Base-by-base conservation (phyloP, 148 eudicot species). In the Arctostaphylos glauca region DNA sequence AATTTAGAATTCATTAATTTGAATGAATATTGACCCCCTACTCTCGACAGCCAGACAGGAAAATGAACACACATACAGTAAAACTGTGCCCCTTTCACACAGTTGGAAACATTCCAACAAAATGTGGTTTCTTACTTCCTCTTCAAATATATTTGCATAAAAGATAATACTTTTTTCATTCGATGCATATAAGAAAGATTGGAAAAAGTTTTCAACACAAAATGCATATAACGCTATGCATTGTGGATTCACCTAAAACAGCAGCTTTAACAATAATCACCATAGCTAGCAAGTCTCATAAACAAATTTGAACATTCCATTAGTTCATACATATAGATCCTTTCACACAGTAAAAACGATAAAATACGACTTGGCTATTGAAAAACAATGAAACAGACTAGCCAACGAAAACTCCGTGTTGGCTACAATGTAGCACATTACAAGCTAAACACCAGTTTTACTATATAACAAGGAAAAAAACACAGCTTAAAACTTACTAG, bases 361-460 rank as follows among this genome's bases (percentile, higher is more conserved):
- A 15, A 41, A 46, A 71, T 7, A 49, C 75, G 6, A 71, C 75
- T 43, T 43, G 9, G 48, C 47, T 16, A 44, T 5, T 59, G 66
- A 72, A 49, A 74, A 48, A 54, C 5, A 41, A 12, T 21, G 13
- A 74, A 46, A 74, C 54, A 48, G 54, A 74, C 15, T 47, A 48
- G 54, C 31, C 38, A 48, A n/a, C 48, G 48, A 47, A 47, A 21
- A 74, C 48, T 1, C 54, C 23, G n/a, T 47, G 54, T 47, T 48
- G 13, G 54, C 25, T 48, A 74, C 77, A 48, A n/a, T 47, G 1
- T 5, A 70, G 74, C 14, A 41, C 74, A 41, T 70, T 70, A 70
- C 47, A n/a, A 72, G 18, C 50, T 16, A 79, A 80, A 60, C 64
- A 80, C 55, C n/a, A 70, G 44, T 16, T 64, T 64, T 23, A 23